Evolutionary conservation across 352 stramenopile species (phyloP), one percentile per base, ranked within the genome.

Genomic region (Thraustochytrium striatum): DNA sequence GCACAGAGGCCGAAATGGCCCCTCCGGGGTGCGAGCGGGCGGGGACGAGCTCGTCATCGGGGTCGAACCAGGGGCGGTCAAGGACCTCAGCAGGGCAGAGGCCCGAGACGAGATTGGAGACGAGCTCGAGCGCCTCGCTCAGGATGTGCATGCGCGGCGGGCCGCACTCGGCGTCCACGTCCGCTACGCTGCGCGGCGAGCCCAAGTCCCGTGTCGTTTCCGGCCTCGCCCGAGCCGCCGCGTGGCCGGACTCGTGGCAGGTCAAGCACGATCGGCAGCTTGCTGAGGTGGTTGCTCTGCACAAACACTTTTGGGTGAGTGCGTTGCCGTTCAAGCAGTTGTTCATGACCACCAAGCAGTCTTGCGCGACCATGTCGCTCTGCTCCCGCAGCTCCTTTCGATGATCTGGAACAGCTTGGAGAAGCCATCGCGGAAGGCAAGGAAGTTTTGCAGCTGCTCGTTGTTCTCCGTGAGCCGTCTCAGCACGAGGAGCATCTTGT

Each of bases 321-420:
- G 72, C 53, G 43, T 68, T 80, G 19, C 70, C 78, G 36, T 57
- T 55, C 21, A 83, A 43, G 33, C 81, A 69, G 59, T 78, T 81
- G 70, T 83, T 81, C 41, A 83, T 83, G 36, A 83, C 69, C 25
- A 69, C 68, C 7, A 83, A 59, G 36, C 79, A 83, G 57, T 83
- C 79, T 21, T 62, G 62, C 21, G 69, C 79, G 30, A 83, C 58
- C 39, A 79, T 70, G 30, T 75, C 65, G 36, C 61, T 75, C 28
- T 61, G 41, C 28, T 75, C 58, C 19, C 69, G 43, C 13, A 44
- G 47, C 43, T 83, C 79, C 7, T 70, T 19, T 79, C 33, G 21
- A 83, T 58, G 61, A 83, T 83, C 30, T 65, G 50, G 21, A 83
- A 81, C 1, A 83, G 69, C n/a, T 81, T 81, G 32, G 75, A 69